Percentiles rank a stretch among this genome's conserved stretches.
Evolutionary conservation across 1,284 basidiomycete species (phyloP).

Genomic region (Amylostereum areolatum): DNA sequence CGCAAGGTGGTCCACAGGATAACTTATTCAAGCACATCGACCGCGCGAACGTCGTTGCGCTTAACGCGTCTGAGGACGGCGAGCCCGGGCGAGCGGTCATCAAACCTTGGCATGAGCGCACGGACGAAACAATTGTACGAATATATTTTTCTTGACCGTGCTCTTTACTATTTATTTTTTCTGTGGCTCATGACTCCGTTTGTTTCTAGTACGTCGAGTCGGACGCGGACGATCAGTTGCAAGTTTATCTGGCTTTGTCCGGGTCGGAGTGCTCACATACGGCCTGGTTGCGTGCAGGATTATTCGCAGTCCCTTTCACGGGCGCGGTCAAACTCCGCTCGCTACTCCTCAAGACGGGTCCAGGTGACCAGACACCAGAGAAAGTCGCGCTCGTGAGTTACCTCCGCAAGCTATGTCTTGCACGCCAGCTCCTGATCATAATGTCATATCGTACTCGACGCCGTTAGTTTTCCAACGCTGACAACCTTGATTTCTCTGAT

Average conservation of each 20-base stretch:
- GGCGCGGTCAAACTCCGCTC: conserved; percentile 72
- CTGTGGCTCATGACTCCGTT: neutral
- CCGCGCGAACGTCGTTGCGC: conserved; percentile 61
- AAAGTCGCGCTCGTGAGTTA: conserved; percentile 57
- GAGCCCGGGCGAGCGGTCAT: conserved; percentile 48
- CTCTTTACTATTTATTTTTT: no score
- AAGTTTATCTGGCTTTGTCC: conserved; percentile 16
- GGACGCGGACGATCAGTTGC: conserved; percentile 82
- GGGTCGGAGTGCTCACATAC: conserved; percentile 5
- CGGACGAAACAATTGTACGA: conserved; percentile 55
- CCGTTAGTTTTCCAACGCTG: conserved; percentile 63
- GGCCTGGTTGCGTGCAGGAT: conserved; percentile 39
- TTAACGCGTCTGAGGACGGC: conserved; percentile 41
- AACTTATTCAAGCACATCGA: conserved; percentile 69
- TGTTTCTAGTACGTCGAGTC: conserved; percentile 62
- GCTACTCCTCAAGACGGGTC: conserved; percentile 70
- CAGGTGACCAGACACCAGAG: conserved; percentile 62
- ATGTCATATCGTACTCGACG: neutral
- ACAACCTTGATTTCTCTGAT: conserved; percentile 71
- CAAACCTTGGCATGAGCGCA: conserved; percentile 73
- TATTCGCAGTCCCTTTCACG: conserved; percentile 74
- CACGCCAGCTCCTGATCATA: no score
- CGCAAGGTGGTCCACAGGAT: conserved; percentile 51
- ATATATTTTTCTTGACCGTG: neutral
- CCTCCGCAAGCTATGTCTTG: neutral